phyloP scores from a whole-genome alignment of 306 rosid genomes.

The Trifolium subterraneum region DNA sequence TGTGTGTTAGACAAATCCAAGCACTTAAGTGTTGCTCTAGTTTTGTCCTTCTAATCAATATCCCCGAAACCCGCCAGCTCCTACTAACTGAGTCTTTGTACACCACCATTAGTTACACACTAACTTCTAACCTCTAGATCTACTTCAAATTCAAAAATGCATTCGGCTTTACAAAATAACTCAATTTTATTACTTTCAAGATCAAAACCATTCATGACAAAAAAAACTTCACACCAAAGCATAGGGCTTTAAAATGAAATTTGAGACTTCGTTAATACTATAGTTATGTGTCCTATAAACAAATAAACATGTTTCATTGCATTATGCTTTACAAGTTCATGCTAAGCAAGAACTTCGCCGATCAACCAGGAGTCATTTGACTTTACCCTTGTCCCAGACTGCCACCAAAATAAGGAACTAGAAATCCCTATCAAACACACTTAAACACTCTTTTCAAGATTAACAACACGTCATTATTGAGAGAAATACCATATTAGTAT shows the following conservation, averaged over 20 bases:
- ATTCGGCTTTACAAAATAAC: slow-evolving; percentile 48
- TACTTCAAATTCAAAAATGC: slow-evolving; percentile 43
- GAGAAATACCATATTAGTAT: background rate
- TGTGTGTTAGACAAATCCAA: too few species aligned
- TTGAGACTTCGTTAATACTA: background rate
- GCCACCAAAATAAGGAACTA: too few species aligned
- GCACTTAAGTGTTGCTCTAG: too few species aligned
- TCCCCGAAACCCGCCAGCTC: too few species aligned
- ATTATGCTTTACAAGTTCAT: too few species aligned
- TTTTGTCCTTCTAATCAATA: too few species aligned
- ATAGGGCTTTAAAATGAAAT: background rate
- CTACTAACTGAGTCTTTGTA: too few species aligned
- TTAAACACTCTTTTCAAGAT: background rate
- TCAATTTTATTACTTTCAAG: slow-evolving; percentile 40
- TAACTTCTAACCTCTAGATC: slow-evolving; percentile 17
- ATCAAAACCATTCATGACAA: slow-evolving; percentile 23
- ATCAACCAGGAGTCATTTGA: too few species aligned
- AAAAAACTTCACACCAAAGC: background rate
- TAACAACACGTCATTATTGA: background rate
- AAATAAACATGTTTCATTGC: too few species aligned
- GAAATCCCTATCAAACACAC: too few species aligned
- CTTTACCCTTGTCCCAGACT: too few species aligned
- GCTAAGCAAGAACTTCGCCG: too few species aligned
- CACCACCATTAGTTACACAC: background rate
- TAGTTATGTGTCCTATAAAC: slow-evolving; percentile 10